Evolutionary conservation across 2,329 filamentous ascomycete genomes (phyloP), one percentile per base, ranked within the genome.

Genomic region (Seiridium unicorne): DNA sequence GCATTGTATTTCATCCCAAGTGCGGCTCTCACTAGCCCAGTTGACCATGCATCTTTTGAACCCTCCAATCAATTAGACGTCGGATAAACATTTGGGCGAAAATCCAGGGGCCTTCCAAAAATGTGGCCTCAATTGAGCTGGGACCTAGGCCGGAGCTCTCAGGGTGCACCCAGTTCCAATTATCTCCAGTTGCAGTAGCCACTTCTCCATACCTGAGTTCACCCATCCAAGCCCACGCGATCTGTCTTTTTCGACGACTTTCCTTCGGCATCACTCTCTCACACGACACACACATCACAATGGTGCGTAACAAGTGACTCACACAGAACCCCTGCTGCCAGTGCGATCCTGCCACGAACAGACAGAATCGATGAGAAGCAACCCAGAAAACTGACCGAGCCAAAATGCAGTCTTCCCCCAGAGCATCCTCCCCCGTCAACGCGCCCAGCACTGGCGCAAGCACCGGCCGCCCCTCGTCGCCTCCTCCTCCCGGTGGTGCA

Each of bases 401-500:
- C 18, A 35, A 44, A 7, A 5, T 57, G 31, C 66, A 86, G 83
- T 85, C 84, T 74, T 86, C 84, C 65, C 83, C 84, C 62, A 83
- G 84, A 65, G 74, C 86, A 59, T 80, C 85, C 56, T 89, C 88
- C 54, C 87, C 87, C 62, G 78, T 76, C 64, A 81, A 80, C 72
- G 79, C 80, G 64, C 74, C 84, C 67, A 82, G 86, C 68, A 85
- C 85, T 61, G 91, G 90, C 77, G 84, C 88, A 62, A 87, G 85
- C 73, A 85, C 88, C 72, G 88, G 85, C 72, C 92, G 94, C 66
- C 89, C 92, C 60, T 89, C 91, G 36, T 97, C 94, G 55, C 93
- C 94, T 63, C 89, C 92, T 70, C 90, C 93, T 64, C 95, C 95
- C 34, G 95, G 95, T 66, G 95, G 95, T 69, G 93, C 95, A 72